These are phyloP conservation scores for Beauveria scarabaeidicola DNA, from an alignment of 2,329 filamentous ascomycete species.

Conservation along the genomic window DNA sequence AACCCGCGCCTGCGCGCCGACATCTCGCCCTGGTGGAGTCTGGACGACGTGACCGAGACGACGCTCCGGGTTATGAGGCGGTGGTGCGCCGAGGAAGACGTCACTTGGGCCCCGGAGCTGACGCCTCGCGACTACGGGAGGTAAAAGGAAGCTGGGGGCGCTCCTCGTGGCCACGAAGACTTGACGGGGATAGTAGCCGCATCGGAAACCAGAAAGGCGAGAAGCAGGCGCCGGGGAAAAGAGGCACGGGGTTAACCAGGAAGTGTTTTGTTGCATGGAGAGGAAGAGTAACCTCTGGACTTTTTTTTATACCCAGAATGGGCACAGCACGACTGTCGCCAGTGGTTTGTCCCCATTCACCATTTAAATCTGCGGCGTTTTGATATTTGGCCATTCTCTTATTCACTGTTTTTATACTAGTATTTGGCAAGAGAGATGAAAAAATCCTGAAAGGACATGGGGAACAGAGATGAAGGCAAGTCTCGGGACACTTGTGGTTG, in stretches of 20 bases:
- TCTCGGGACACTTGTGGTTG: too few relatives aligned
- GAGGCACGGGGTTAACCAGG: conserved; percentile 12
- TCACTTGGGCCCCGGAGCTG: conserved; percentile 38
- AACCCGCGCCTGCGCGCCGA: conserved; percentile 22
- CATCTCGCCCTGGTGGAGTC: conserved; percentile 32
- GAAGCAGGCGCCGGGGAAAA: neutral
- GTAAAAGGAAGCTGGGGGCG: neutral
- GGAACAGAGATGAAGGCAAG: too few relatives aligned
- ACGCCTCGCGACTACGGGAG: conserved; percentile 11
- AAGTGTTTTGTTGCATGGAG: conserved; percentile 12
- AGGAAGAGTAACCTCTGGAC: neutral
- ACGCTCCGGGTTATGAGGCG: conserved; percentile 32
- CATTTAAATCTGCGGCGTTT: neutral
- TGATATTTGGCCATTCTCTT: neutral
- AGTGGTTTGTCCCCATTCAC: neutral
- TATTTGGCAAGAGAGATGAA: too few relatives aligned
- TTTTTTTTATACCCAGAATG: conserved; percentile 12
- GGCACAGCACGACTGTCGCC: neutral
- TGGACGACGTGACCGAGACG: conserved; percentile 34
- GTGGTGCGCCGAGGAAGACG: conserved; percentile 36
- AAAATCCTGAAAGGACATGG: too few relatives aligned
- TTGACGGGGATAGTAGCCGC: neutral
- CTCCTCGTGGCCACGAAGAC: neutral
- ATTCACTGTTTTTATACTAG: too few relatives aligned
- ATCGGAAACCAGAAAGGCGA: neutral